Evolutionary conservation across 306 rosid species (phyloP), one percentile per base, ranked within the genome.

Genomic region (Morella rubra): DNA sequence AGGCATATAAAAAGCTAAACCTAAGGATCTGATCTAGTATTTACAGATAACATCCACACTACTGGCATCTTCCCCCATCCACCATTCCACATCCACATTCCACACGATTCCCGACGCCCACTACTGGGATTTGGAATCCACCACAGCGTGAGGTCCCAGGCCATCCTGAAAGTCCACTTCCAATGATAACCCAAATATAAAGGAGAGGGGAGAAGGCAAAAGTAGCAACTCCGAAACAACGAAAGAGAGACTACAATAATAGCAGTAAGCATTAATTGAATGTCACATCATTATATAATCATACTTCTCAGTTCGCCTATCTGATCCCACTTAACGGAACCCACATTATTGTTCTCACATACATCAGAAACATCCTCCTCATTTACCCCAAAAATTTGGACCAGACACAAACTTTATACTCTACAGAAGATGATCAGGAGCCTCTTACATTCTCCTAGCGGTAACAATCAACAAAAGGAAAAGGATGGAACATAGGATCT

Each of bases 351-450:
- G 67, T 70, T 72, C 77, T 67, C 77, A 78, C 69, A 84, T 75
- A 84, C 89, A 85, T 58, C 52, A 79, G 83, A 84, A 72, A 78
- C 85, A 78, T 76, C 84, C 86, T 75, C 74, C 72, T 73, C 71
- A 77, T 73, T 77, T 75, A 83, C 91, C 82, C 96, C 71, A 41
- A 65, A 86, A 90, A 90, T 85, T 79, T 81, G 90, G 84, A 84
- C 81, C 88, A 77, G 71, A 24, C 65, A 15, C 65, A 59, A 32
- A 61, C 19, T 27, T 37, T 42, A 73, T 42, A 18, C 12, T n/a
- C 49, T 41, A 18, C 71, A 65, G 47, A 18, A 18, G 68, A 27
- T 10, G 32, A 13, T 32, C 32, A 61, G 7, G 44, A 61, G 16
- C 44, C 44, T 14, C 44, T 61, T 61, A 59, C 40, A 20, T 59